These are phyloP conservation scores for Graphilbum fragrans DNA, from an alignment of 2,329 filamentous ascomycete species.

Conservation along the genomic window DNA sequence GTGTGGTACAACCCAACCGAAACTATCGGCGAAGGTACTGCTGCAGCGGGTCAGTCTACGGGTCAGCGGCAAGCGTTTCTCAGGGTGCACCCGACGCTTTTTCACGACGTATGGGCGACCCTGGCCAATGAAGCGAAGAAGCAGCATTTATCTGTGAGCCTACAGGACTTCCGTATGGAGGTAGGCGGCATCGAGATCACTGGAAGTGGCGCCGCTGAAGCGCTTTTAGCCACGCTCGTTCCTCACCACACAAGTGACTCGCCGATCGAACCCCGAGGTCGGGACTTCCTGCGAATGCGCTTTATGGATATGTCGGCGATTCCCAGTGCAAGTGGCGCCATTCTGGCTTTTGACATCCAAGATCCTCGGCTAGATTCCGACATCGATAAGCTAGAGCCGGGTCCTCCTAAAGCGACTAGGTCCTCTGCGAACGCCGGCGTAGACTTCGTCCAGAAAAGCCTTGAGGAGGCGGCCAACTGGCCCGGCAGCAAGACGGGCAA, in stretches of 20 bases:
- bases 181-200: conserved; percentile 46
- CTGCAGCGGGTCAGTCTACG: too few relatives aligned
- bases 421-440: conserved; percentile 19
- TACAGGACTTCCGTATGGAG: conserved; percentile 61
- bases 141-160: conserved; percentile 47
- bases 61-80: conserved; percentile 3
- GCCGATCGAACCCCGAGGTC: conserved; percentile 25
- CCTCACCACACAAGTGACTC: conserved; percentile 21
- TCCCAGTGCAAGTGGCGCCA: conserved; percentile 53
- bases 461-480: conserved; percentile 53
- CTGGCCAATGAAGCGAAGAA: conserved; percentile 41
- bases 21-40: too few relatives aligned
- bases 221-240: conserved; percentile 57
- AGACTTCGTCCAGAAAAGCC: conserved; percentile 27
- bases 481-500: conserved; percentile 41
- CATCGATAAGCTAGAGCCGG: conserved; percentile 34
- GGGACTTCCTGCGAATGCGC: conserved; percentile 37
- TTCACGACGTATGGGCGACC: conserved; percentile 55
- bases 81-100: conserved; percentile 66
- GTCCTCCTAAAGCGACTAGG: not conserved
- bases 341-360: conserved; percentile 60
- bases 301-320: conserved; percentile 53
- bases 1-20: conserved; percentile 5
- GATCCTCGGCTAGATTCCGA: conserved; percentile 78
- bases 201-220: conserved; percentile 65